Base-by-base conservation (phyloP, 2,329 filamentous ascomycete genomes). In the Aspergillus ochraceoroseus region DNA sequence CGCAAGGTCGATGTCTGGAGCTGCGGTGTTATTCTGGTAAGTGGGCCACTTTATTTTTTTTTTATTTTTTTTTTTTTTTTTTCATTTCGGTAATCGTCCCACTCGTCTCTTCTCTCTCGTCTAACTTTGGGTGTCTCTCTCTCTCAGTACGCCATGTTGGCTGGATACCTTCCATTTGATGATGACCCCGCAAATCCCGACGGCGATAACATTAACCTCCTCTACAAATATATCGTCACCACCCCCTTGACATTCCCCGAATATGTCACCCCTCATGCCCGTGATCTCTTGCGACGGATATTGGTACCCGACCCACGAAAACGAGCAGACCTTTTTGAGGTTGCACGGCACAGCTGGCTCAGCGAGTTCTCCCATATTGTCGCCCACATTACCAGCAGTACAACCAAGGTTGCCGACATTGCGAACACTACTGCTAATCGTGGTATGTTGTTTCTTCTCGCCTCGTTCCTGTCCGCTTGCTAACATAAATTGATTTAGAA, bases 81-180 rank as follows among this genome's bases (percentile, higher is more conserved):
- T 26, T 3, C 22, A 7, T 20, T 9, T n/a, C 13, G 33, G 29
- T 36, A 30, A 31, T 8, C 19, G 12, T 11, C 7, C n/a, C 58
- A n/a, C n/a, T n/a, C n/a, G n/a, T n/a, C n/a, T n/a, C n/a, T n/a
- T n/a, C n/a, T n/a, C n/a, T n/a, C n/a, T n/a, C n/a, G n/a, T n/a
- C n/a, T n/a, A n/a, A n/a, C n/a, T n/a, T n/a, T n/a, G n/a, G n/a
- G n/a, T n/a, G n/a, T n/a, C n/a, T n/a, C n/a, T n/a, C n/a, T n/a
- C n/a, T n/a, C n/a, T n/a, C n/a, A 96, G 89, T 98, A 98, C 64
- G 92, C 92, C 43, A 98, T 98, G 92, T 75, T 98, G 56, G 92
- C 92, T 26, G 92, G 92, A 29, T 98, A 98, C 64, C 75, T 98
- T 8, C 92, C 92, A 2, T 98, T 98, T 59, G 92, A 98, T 57